Conservation (phyloP, 2,329 filamentous ascomycete genomes). For the Biscogniauxia mediterranea region DNA sequence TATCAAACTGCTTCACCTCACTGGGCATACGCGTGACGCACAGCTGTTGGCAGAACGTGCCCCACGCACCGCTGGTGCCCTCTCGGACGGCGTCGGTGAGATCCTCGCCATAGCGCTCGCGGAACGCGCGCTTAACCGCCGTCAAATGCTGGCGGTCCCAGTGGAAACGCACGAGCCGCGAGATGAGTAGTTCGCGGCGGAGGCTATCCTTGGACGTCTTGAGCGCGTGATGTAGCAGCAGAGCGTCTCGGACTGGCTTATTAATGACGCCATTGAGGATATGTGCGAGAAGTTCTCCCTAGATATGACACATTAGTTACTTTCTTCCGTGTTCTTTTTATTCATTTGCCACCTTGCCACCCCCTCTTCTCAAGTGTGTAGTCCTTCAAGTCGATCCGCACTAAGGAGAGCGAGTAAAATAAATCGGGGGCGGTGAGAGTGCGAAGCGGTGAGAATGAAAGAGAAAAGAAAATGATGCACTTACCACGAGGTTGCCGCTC, state of each 20-base stretch:
- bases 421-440: background rate
- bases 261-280: slow-evolving; percentile 97
- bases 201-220: slow-evolving; percentile 69
- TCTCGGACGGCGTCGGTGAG: slow-evolving; percentile 78
- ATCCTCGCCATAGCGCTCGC: slow-evolving; percentile 69
- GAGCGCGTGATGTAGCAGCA: slow-evolving; percentile 88
- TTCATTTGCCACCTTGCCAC: slow-evolving; percentile 6
- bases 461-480: slow-evolving; percentile 31
- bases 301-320: slow-evolving; percentile 5
- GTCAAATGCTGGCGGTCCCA: slow-evolving; percentile 86
- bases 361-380: background rate
- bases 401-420: slow-evolving; percentile 1
- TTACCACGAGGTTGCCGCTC: slow-evolving; percentile 87
- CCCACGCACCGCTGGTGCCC: slow-evolving; percentile 74
- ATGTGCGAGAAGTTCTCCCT: slow-evolving; percentile 94
- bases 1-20: slow-evolving; percentile 54
- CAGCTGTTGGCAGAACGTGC: slow-evolving; percentile 70
- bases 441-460: background rate
- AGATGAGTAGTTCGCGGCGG: slow-evolving; percentile 83
- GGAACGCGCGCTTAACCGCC: slow-evolving; percentile 76
- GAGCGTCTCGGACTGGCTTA: slow-evolving; percentile 85
- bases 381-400: background rate
- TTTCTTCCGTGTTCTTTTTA: slow-evolving; percentile 6
- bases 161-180: slow-evolving; percentile 81
- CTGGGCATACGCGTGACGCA: slow-evolving; percentile 62